A percentile compares a stretch with the other conserved stretches of the same genome.
These are phyloP conservation scores for Rhynchosporium agropyri DNA, from an alignment of 2,329 filamentous ascomycete species.

Conservation along the genomic window DNA sequence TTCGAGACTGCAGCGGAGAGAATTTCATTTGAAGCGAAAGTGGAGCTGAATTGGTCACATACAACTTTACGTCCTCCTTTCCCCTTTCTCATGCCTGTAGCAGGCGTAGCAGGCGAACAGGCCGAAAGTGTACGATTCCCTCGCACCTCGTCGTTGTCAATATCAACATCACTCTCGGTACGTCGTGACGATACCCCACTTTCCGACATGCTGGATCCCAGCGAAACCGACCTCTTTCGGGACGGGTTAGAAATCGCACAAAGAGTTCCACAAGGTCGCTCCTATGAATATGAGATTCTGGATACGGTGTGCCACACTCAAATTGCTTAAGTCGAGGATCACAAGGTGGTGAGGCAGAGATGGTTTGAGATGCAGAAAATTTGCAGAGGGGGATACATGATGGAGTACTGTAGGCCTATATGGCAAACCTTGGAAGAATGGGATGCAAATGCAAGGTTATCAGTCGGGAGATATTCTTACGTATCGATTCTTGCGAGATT, in stretches of 20 bases:
- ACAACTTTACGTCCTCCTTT: conserved; percentile 31
- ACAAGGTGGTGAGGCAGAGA: conserved; percentile 12
- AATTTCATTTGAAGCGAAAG: not conserved
- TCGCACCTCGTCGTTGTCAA: conserved; percentile 5
- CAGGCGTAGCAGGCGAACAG: conserved; percentile 10
- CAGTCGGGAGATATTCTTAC: conserved; percentile 16
- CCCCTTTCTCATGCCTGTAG: conserved; percentile 13
- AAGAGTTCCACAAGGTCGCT: not conserved
- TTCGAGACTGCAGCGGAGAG: too few relatives aligned
- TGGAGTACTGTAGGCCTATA: not conserved
- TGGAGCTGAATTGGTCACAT: not conserved
- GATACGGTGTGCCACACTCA: conserved; percentile 13
- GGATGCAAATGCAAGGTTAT: conserved; percentile 3
- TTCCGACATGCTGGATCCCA: conserved; percentile 15
- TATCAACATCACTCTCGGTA: conserved; percentile 15
- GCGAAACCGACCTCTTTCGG: too few relatives aligned
- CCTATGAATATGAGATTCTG: not conserved
- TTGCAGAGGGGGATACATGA: not conserved
- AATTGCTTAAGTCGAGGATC: conserved; percentile 10
- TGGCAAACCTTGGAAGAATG: not conserved
- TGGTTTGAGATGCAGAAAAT: not conserved
- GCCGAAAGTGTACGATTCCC: conserved; percentile 12
- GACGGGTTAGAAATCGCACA: conserved; percentile 4
- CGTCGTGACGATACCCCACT: conserved; percentile 5
- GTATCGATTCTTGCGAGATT: conserved; percentile 5